Evolutionary conservation across 78 protist genomes (phyloP).

Genomic region (Dictyostelium brefeldianum): DNA sequence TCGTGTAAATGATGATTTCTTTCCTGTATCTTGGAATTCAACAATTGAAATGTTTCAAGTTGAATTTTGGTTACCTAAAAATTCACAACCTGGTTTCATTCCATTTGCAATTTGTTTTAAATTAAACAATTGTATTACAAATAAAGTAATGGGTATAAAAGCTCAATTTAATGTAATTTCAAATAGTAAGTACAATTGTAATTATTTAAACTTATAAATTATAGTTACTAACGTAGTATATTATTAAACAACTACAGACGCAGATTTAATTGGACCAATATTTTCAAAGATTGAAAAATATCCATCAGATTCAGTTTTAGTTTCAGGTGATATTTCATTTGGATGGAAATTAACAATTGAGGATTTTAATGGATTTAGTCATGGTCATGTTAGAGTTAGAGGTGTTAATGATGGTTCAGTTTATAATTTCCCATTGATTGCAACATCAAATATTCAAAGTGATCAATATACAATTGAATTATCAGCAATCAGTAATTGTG

Average conservation of each 20-base stretch:
- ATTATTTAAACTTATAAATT: no score
- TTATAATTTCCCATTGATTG: background rate
- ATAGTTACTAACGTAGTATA: no score
- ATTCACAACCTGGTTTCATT: background rate
- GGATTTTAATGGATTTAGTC: constrained; percentile 17
- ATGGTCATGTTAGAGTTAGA: background rate
- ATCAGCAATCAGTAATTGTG: background rate
- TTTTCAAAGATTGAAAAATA: background rate
- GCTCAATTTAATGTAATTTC: constrained; percentile 7
- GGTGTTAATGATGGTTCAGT: background rate
- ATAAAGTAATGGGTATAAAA: background rate
- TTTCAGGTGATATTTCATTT: background rate
- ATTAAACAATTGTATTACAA: background rate
- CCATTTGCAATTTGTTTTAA: constrained; percentile 4
- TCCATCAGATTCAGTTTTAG: background rate
- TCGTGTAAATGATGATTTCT: background rate
- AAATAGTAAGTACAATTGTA: background rate
- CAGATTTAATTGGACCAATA: constrained; percentile 12
- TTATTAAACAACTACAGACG: no score
- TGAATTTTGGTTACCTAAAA: background rate
- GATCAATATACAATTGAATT: background rate
- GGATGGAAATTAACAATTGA: background rate
- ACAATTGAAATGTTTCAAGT: background rate
- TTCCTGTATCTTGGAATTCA: background rate
- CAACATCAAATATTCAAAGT: background rate